Percentiles rank a stretch among this genome's conserved stretches.
phyloP scores from a whole-genome alignment of 495 filamentous ascomycete species.

The Rostrohypoxylon terebratum region DNA sequence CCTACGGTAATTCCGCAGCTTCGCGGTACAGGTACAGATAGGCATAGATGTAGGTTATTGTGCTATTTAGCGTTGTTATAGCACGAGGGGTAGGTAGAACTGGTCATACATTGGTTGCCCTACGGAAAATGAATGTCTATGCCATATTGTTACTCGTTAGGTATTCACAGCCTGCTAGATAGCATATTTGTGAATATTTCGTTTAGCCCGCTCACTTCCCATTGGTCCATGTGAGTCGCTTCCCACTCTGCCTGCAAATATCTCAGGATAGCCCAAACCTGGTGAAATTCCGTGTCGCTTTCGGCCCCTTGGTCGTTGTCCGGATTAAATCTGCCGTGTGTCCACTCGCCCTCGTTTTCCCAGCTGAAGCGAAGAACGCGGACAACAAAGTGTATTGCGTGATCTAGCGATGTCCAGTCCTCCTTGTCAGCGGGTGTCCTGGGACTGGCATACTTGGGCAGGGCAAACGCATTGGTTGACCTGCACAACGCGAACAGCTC shows the following conservation, averaged over 20 bases:
- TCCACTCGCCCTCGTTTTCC: slow-evolving; percentile 47
- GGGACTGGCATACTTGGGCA: slow-evolving; percentile 29
- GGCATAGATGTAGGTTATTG: no score
- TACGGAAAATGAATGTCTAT: no score
- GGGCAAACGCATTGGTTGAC: slow-evolving; percentile 29
- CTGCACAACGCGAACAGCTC: slow-evolving; percentile 35
- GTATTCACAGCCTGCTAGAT: slow-evolving; percentile 11
- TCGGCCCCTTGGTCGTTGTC: slow-evolving; percentile 38
- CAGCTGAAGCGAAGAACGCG: slow-evolving; percentile 45
- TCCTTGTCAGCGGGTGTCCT: slow-evolving; percentile 16
- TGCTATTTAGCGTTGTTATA: no score
- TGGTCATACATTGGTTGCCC: no score
- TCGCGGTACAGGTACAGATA: no score
- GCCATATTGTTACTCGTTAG: no score
- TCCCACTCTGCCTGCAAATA: slow-evolving; percentile 50
- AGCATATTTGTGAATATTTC: slow-evolving; percentile 14
- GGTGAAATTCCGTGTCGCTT: slow-evolving; percentile 41
- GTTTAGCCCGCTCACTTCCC: slow-evolving; percentile 24
- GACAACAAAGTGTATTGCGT: slow-evolving; percentile 44
- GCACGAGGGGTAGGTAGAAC: no score
- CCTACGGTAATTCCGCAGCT: no score
- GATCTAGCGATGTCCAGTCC: slow-evolving; percentile 41
- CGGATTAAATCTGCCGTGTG: slow-evolving; percentile 41
- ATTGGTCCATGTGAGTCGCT: slow-evolving; percentile 44
- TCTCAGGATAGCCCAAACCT: slow-evolving; percentile 44